Conservation (phyloP, 139 green algal genomes). For the Auxenochlorella pyrenoidosa region DNA sequence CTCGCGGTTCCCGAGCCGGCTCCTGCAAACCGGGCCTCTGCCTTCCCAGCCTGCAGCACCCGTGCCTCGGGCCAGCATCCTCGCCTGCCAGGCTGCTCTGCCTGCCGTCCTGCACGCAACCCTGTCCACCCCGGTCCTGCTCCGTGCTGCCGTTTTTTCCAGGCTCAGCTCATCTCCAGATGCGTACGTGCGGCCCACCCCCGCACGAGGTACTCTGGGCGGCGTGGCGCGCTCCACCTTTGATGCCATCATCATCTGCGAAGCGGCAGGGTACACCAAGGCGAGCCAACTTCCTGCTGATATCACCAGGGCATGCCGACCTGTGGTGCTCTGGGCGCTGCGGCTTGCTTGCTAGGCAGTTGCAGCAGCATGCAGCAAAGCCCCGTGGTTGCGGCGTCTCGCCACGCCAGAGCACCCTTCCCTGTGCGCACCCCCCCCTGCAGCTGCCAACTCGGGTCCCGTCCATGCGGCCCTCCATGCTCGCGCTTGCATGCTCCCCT, state of each 20-base stretch:
- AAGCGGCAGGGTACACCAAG: constrained; percentile 59
- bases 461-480: not conserved
- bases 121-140: not conserved
- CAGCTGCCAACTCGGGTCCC: too few relatives aligned
- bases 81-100: too few relatives aligned
- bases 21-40: too few relatives aligned
- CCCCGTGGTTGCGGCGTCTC: not conserved
- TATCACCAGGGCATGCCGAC: not conserved
- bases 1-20: too few relatives aligned
- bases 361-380: not conserved
- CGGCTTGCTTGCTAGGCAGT: not conserved
- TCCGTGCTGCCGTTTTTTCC: not conserved
- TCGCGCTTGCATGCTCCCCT: not conserved
- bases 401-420: not conserved
- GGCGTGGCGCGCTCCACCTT: constrained; percentile 66
- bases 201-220: constrained; percentile 63
- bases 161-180: constrained; percentile 42
- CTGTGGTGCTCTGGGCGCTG: not conserved
- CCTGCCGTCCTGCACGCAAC: not conserved
- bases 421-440: not conserved
- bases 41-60: too few relatives aligned
- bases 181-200: constrained; percentile 70
- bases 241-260: constrained; percentile 68
- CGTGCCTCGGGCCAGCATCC: too few relatives aligned
- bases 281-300: constrained; percentile 2